phyloP scores from a whole-genome alignment of 768 basidiomycete species.

The Lactifluus subvellereus region DNA sequence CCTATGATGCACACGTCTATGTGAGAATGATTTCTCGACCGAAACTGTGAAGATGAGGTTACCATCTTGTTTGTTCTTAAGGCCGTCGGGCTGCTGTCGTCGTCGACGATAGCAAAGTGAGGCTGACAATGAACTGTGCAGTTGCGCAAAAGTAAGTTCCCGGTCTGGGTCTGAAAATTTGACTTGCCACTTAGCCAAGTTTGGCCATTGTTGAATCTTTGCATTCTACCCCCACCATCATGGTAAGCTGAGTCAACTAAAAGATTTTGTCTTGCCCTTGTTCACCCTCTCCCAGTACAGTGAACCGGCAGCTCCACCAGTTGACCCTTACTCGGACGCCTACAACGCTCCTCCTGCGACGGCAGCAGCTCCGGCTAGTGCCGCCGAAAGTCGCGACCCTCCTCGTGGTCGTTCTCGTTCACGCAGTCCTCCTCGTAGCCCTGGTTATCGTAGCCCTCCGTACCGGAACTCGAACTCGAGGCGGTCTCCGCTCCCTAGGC shows the following conservation, averaged over 20 bases:
- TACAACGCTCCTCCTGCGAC: slow-evolving; percentile 61
- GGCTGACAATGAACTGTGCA: slow-evolving; percentile 65
- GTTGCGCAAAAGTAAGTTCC: slow-evolving; percentile 38
- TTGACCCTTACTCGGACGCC: slow-evolving; percentile 80
- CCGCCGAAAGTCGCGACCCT: slow-evolving; percentile 51
- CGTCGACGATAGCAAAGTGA: slow-evolving; percentile 31
- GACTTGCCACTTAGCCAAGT: slow-evolving; percentile 23
- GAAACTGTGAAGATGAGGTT: slow-evolving; percentile 46
- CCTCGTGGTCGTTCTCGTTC: slow-evolving; percentile 68
- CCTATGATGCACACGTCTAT: slow-evolving; percentile 40
- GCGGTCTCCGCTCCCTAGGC: slow-evolving; percentile 51
- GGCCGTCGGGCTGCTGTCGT: slow-evolving; percentile 35
- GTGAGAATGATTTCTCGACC: slow-evolving; percentile 9
- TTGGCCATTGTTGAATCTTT: slow-evolving; percentile 30
- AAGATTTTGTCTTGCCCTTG: not conserved
- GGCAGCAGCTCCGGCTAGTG: slow-evolving; percentile 35
- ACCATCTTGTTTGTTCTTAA: slow-evolving; percentile 70
- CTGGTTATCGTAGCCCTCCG: slow-evolving; percentile 54
- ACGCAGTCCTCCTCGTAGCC: slow-evolving; percentile 55
- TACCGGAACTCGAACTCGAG: slow-evolving; percentile 39
- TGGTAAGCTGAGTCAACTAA: slow-evolving; percentile 47
- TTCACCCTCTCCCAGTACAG: slow-evolving; percentile 48
- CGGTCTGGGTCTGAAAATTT: slow-evolving; percentile 27
- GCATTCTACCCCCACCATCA: slow-evolving; percentile 50
- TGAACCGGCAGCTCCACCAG: slow-evolving; percentile 49